Percentiles rank a stretch among this genome's conserved stretches.
Evolutionary conservation across 768 basidiomycete genomes (phyloP).

Genomic region (Pleurotus giganteus): DNA sequence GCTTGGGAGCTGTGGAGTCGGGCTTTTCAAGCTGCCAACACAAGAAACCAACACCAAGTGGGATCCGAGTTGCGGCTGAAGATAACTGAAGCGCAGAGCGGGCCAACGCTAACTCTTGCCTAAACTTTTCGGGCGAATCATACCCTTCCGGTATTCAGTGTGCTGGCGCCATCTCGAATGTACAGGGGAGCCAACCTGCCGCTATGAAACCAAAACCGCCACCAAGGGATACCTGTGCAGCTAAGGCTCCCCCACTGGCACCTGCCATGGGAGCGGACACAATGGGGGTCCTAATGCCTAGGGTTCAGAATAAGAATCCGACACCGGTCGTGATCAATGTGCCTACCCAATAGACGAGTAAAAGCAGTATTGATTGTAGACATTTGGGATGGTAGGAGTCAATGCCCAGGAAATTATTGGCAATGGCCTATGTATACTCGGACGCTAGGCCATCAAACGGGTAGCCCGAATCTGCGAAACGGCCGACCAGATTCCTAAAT

Average conservation of each 20-base stretch:
- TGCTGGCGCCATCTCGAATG: background rate
- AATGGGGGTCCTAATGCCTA: conserved; percentile 59
- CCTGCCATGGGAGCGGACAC: conserved; percentile 71
- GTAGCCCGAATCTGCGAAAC: no score
- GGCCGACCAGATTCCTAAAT: no score
- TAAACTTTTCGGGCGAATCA: conserved; percentile 40
- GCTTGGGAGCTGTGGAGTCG: conserved; percentile 31
- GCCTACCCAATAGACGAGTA: conserved; percentile 50
- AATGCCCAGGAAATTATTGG: no score
- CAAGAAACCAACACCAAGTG: conserved; percentile 75
- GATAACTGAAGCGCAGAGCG: conserved; percentile 38
- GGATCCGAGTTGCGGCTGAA: conserved; percentile 33
- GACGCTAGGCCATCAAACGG: no score
- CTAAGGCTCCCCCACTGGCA: conserved; percentile 58
- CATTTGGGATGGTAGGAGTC: conserved; percentile 11
- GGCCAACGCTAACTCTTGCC: conserved; percentile 51
- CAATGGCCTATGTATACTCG: background rate
- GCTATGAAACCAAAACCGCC: conserved; percentile 79
- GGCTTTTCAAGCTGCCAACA: conserved; percentile 66
- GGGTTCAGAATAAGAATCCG: background rate
- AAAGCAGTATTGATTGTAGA: conserved; percentile 37
- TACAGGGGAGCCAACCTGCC: conserved; percentile 40
- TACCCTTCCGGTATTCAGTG: conserved; percentile 38
- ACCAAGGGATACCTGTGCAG: conserved; percentile 58
- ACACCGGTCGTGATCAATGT: conserved; percentile 1